A percentile compares a stretch with the other conserved stretches of the same genome.
These are phyloP conservation scores for Trichoderma citrinoviride DNA, from an alignment of 2,329 filamentous ascomycete species.

Conservation along the genomic window DNA sequence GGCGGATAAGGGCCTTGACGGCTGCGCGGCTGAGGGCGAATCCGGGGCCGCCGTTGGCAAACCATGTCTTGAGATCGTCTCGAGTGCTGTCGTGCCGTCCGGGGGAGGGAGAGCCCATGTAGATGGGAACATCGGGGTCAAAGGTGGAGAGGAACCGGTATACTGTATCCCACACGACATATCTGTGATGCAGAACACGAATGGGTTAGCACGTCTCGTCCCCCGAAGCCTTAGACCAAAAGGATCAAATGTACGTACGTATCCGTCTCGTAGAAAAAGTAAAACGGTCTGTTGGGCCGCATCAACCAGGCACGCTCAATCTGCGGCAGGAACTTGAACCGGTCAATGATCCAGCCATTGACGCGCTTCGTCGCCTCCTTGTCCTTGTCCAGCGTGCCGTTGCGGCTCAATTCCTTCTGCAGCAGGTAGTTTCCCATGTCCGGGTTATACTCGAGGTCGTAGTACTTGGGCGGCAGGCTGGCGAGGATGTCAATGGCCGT, in stretches of 20 bases:
- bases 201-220: neutral
- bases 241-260: constrained; percentile 39
- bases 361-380: constrained; percentile 34
- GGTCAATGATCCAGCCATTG: constrained; percentile 53
- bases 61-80: constrained; percentile 38
- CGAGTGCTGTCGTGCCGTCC: constrained; percentile 35
- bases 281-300: constrained; percentile 51
- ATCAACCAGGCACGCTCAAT: constrained; percentile 48
- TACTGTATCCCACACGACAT: constrained; percentile 38
- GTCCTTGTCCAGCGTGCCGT: constrained; percentile 35
- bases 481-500: constrained; percentile 46
- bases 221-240: neutral
- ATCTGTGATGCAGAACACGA: neutral
- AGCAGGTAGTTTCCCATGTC: constrained; percentile 42
- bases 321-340: constrained; percentile 58
- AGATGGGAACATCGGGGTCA: constrained; percentile 43
- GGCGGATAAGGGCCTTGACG: constrained; percentile 41
- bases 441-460: constrained; percentile 33
- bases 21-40: constrained; percentile 47
- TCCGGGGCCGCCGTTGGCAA: constrained; percentile 50
- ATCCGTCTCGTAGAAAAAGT: constrained; percentile 56
- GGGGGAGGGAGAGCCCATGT: constrained; percentile 50
- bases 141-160: constrained; percentile 50
- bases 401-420: constrained; percentile 37
- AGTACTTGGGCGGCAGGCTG: constrained; percentile 43